Conservation (phyloP, 2,329 filamentous ascomycete species). For the Plenodomus tracheiphilus region DNA sequence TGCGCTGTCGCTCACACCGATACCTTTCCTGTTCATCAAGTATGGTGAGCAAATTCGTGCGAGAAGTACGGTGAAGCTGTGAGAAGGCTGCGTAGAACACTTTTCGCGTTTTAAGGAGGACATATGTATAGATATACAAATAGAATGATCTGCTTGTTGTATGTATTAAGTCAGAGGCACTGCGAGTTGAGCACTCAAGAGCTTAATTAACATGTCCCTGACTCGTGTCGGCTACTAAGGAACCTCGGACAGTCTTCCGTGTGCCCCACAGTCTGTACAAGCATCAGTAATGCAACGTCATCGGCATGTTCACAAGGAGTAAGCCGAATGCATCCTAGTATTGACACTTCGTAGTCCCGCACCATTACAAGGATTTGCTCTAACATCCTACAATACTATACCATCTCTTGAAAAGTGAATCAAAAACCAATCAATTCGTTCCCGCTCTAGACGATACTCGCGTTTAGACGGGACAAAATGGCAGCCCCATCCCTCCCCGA, state of each 20-base stretch:
- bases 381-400: too few species aligned
- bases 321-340: too few species aligned
- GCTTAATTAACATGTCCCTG: neutral
- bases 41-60: conserved; percentile 38
- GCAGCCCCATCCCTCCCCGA: conserved; percentile 15
- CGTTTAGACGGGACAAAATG: neutral
- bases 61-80: conserved; percentile 34
- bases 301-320: neutral
- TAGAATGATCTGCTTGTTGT: too few species aligned
- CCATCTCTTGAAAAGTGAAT: too few species aligned
- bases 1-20: conserved; percentile 30
- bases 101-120: too few species aligned
- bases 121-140: neutral
- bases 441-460: neutral
- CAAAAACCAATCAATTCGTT: neutral
- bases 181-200: neutral
- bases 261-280: neutral
- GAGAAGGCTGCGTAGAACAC: neutral
- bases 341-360: too few species aligned
- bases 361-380: too few species aligned
- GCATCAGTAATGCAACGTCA: neutral
- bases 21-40: conserved; percentile 42
- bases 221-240: neutral
- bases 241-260: neutral
- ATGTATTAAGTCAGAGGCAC: neutral